Conservation (phyloP, 306 rosid species). For the Quercus engelmannii region DNA sequence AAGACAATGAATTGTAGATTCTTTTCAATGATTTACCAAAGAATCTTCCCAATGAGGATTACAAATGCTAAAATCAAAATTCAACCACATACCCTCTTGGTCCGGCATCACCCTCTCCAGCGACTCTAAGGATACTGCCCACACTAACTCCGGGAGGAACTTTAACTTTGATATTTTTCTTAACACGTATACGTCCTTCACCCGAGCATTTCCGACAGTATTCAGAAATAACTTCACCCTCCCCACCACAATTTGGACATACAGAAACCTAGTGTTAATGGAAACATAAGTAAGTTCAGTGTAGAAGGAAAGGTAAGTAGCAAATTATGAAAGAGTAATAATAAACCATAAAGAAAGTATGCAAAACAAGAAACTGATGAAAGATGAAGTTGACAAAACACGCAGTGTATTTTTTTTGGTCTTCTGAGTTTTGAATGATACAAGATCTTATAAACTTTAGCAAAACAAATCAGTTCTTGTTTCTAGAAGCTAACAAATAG, state of each 20-base stretch:
- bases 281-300: not conserved
- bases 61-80: slow-evolving; percentile 5
- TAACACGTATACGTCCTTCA: slow-evolving; percentile 75
- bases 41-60: slow-evolving; percentile 7
- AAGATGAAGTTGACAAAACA: not conserved
- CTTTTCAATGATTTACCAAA: slow-evolving; percentile 13
- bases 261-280: slow-evolving; percentile 67
- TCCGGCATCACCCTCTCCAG: slow-evolving; percentile 94
- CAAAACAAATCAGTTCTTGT: not conserved
- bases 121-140: slow-evolving; percentile 92
- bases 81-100: slow-evolving; percentile 77
- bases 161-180: slow-evolving; percentile 85
- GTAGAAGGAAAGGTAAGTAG: not conserved
- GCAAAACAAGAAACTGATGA: not conserved
- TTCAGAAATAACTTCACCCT: slow-evolving; percentile 91
- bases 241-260: slow-evolving; percentile 90
- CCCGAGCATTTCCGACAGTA: slow-evolving; percentile 87
- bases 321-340: not conserved
- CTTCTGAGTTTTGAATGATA: not conserved
- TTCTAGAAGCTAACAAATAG: not conserved
- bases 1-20: not conserved
- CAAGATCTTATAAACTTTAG: not conserved
- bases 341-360: not conserved
- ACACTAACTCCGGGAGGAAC: slow-evolving; percentile 90
- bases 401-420: not conserved